Conservation (phyloP, 2,329 filamentous ascomycete species). For the Stachybotrys chartarum region DNA sequence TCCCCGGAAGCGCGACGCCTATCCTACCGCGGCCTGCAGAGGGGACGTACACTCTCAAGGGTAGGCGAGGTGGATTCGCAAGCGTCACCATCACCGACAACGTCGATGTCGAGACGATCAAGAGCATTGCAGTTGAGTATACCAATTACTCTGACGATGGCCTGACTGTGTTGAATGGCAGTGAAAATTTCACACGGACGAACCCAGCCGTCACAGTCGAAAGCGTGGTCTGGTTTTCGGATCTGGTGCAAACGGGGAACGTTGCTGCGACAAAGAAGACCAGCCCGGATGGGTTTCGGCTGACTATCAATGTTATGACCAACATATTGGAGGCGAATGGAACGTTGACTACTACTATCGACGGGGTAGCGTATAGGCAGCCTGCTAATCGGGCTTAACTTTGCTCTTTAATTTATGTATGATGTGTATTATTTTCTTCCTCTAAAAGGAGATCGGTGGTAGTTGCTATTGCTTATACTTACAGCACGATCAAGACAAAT, state of each 20-base stretch:
- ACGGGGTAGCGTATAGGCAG: constrained; percentile 28
- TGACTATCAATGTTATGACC: constrained; percentile 26
- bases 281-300: constrained; percentile 27
- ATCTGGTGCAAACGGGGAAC: constrained; percentile 24
- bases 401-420: too few relatives aligned
- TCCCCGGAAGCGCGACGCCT: background rate
- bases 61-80: background rate
- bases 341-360: constrained; percentile 27
- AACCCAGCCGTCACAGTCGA: constrained; percentile 14
- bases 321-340: constrained; percentile 35
- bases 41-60: background rate
- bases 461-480: too few relatives aligned
- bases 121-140: constrained; percentile 25
- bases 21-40: constrained; percentile 13
- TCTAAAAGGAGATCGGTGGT: too few relatives aligned
- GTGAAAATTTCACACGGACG: constrained; percentile 22
- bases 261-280: constrained; percentile 28
- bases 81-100: background rate
- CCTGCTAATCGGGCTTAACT: constrained; percentile 24
- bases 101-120: constrained; percentile 2
- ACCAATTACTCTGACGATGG: constrained; percentile 28
- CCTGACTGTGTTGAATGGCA: constrained; percentile 20
- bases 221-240: constrained; percentile 28
- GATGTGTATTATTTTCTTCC: too few relatives aligned
- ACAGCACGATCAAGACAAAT: too few relatives aligned